phyloP scores from a whole-genome alignment of 768 basidiomycete genomes.

The Psilocybe tampanensis region DNA sequence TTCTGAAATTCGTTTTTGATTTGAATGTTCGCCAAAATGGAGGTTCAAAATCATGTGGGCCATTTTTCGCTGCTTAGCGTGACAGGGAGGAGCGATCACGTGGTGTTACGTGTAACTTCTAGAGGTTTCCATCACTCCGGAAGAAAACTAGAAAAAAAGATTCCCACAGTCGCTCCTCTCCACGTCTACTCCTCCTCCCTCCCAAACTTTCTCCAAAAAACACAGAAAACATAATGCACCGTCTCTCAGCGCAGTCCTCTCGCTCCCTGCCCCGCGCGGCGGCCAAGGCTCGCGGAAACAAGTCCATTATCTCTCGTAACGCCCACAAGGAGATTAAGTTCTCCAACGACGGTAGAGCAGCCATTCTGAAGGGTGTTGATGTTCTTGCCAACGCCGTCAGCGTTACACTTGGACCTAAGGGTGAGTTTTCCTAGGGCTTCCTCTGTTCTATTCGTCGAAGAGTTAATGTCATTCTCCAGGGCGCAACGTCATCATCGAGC shows the following conservation, averaged over 20 bases:
- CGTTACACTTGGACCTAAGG: constrained; percentile 96
- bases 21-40: no score
- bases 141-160: neutral
- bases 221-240: constrained; percentile 76
- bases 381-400: constrained; percentile 95
- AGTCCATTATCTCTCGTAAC: constrained; percentile 46
- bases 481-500: constrained; percentile 98
- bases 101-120: neutral
- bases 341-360: constrained; percentile 91
- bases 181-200: neutral
- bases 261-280: constrained; percentile 70
- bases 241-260: constrained; percentile 67
- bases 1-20: no score
- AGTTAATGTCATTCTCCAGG: no score
- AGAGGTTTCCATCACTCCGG: neutral
- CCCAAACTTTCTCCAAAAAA: neutral
- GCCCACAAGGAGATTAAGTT: constrained; percentile 98
- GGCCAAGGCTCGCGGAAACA: constrained; percentile 45
- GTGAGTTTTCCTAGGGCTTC: constrained; percentile 38
- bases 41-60: no score
- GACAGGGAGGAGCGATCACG: neutral
- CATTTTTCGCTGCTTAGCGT: no score
- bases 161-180: neutral
- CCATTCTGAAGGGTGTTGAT: constrained; percentile 95
- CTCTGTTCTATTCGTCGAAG: neutral